A percentile compares a stretch with the other conserved stretches of the same genome.
Conservation (phyloP, 352 stramenopile species). For the Pythium oligandrum region DNA sequence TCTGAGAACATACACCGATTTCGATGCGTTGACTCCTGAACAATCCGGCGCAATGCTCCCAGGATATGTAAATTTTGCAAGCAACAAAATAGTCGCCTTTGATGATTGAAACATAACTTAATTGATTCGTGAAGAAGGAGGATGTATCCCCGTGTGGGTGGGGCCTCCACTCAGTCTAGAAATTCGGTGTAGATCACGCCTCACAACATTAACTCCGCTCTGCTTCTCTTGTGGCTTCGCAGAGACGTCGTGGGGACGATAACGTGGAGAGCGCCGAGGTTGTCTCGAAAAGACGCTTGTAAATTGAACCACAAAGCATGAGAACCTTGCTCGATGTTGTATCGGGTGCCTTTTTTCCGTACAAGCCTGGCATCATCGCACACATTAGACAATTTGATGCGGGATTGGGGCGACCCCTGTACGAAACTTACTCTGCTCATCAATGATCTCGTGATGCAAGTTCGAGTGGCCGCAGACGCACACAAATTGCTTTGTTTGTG, state of each 20-base stretch:
- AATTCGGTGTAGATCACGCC: no score
- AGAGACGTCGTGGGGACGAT: slow-evolving; percentile 48
- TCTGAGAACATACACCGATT: no score
- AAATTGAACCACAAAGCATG: slow-evolving; percentile 68
- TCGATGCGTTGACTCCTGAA: no score
- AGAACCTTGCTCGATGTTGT: slow-evolving; percentile 68
- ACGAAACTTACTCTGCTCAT: slow-evolving; percentile 58
- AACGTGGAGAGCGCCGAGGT: slow-evolving; percentile 40
- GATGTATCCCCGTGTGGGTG: no score
- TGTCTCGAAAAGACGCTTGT: slow-evolving; percentile 66
- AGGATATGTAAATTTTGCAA: no score
- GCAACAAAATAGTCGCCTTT: no score
- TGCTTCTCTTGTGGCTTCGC: slow-evolving; percentile 28
- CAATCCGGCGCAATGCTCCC: no score
- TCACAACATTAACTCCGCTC: slow-evolving; percentile 5
- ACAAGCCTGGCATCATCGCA: slow-evolving; percentile 33
- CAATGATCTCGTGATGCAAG: slow-evolving; percentile 69
- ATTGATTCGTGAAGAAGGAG: no score
- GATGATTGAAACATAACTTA: no score
- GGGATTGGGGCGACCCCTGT: background rate
- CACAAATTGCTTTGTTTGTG: slow-evolving; percentile 24
- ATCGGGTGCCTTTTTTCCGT: slow-evolving; percentile 53
- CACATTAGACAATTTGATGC: slow-evolving; percentile 5
- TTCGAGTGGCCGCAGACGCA: slow-evolving; percentile 75
- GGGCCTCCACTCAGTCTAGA: no score